Evolutionary conservation across 1,139 yeast species (phyloP).

Genomic region (Blastobotrys indianensis): DNA sequence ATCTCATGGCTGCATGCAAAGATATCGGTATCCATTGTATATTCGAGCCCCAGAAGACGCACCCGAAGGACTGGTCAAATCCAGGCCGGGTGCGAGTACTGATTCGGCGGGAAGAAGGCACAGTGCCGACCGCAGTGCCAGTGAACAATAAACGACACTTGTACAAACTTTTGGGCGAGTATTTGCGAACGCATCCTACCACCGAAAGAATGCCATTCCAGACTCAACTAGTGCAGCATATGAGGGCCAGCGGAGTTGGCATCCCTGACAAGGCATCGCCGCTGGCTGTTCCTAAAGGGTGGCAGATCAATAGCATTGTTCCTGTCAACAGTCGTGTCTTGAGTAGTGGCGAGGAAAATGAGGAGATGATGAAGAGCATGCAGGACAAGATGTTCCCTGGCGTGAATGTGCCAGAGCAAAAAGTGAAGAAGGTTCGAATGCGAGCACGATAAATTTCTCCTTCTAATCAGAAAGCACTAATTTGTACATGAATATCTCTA

Average conservation of each 20-base stretch:
- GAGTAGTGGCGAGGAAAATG: conserved; percentile 80
- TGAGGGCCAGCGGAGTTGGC: conserved; percentile 40
- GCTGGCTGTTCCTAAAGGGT: conserved; percentile 75
- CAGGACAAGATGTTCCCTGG: conserved; percentile 31
- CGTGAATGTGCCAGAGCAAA: conserved; percentile 23
- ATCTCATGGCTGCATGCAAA: conserved; percentile 62
- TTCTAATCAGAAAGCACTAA: neutral
- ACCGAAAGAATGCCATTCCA: conserved; percentile 55
- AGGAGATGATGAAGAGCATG: conserved; percentile 47
- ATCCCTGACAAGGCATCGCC: conserved; percentile 51
- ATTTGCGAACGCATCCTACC: conserved; percentile 64
- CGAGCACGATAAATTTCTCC: conserved; percentile 8
- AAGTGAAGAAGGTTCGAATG: conserved; percentile 26
- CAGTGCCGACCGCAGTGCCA: conserved; percentile 12
- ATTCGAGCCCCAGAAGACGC: conserved; percentile 65
- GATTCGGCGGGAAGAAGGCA: conserved; percentile 41
- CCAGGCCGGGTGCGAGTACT: conserved; percentile 87
- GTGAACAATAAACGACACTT: conserved; percentile 61
- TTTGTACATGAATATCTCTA: neutral
- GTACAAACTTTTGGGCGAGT: conserved; percentile 55
- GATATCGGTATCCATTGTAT: conserved; percentile 36
- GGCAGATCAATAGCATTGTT: conserved; percentile 76
- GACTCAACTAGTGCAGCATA: conserved; percentile 45
- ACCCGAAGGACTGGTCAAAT: conserved; percentile 96
- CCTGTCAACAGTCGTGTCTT: conserved; percentile 79